Evolutionary conservation across 352 stramenopile genomes (phyloP), one percentile per base, ranked within the genome.

Genomic region (Elongisporangium senticosum): DNA sequence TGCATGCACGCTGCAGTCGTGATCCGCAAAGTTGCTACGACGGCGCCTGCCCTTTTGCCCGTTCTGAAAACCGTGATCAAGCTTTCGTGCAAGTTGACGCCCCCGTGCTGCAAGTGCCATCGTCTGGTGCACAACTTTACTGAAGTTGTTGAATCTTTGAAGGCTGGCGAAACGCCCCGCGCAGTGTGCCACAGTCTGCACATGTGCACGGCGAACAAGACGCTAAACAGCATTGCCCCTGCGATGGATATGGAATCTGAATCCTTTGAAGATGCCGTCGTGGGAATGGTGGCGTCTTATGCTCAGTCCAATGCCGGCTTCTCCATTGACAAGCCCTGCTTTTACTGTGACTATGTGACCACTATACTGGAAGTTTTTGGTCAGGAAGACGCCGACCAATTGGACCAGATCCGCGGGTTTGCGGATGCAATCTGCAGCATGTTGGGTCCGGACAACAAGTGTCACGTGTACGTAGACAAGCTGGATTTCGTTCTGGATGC

Each of bases 281-380:
- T 7, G 19, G 49, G 24, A 43, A 43, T 43, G 33, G 33, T 43
- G 8, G 33, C 33, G 11, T 17, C 33, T 43, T 43, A 15, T 17
- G 33, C 33, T 17, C 33, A 43, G 33, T 43, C 33, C 10, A 43
- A 43, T 10, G 33, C 17, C 11, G 13, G 2, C 33, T 43, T 43
- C 13, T 43, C 33, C 15, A 43, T 43, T 52, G 68, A 79, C 50
- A 83, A 72, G 51, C 68, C 64, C 21, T 89, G 79, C 58, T 69
- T 79, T 23, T 89, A 89, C 55, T 89, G 79, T 53, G 79, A 89
- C 39, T 71, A 59, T 28, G 66, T 74, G 22, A 82, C 72, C 19
- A 85, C 72, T 28, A 26, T 80, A 37, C 53, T 80, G 19, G 63
- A 85, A 47, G 71, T 85, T n/a, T 54, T 79, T 14, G 28, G 78